phyloP scores from a whole-genome alignment of 2,329 filamentous ascomycete genomes.

The Aspergillus aculeatinus region DNA sequence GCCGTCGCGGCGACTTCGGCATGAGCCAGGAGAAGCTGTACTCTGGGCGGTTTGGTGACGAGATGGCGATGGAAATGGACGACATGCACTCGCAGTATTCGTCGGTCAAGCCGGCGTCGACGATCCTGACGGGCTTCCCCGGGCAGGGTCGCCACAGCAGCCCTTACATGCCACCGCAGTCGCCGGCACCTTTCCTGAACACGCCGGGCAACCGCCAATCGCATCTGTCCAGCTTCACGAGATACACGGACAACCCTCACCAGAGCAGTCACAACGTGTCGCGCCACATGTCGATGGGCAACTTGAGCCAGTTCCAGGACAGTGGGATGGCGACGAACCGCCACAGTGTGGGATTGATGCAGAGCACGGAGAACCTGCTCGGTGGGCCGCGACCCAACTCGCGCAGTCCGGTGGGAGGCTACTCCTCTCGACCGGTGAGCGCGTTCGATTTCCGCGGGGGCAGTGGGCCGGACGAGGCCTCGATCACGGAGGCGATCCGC shows the following conservation, averaged over 20 bases:
- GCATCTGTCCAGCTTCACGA: slow-evolving; percentile 67
- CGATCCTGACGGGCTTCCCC: slow-evolving; percentile 81
- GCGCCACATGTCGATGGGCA: slow-evolving; percentile 62
- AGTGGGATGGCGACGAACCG: slow-evolving; percentile 36
- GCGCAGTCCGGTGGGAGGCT: slow-evolving; percentile 51
- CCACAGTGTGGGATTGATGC: slow-evolving; percentile 44
- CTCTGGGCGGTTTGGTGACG: slow-evolving; percentile 67
- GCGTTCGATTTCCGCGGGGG: slow-evolving; percentile 59
- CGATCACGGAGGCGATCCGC: slow-evolving; percentile 82
- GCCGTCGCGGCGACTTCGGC: slow-evolving; percentile 70
- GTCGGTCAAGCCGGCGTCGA: slow-evolving; percentile 80
- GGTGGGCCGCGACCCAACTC: slow-evolving; percentile 37
- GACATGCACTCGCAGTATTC: slow-evolving; percentile 97
- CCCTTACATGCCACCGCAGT: slow-evolving; percentile 79
- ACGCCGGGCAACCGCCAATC: slow-evolving; percentile 56
- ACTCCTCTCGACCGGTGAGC: slow-evolving; percentile 52
- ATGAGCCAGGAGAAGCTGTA: slow-evolving; percentile 62
- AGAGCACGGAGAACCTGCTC: slow-evolving; percentile 47
- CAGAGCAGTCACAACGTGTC: slow-evolving; percentile 37
- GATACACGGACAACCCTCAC: slow-evolving; percentile 63
- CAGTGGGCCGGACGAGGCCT: slow-evolving; percentile 70
- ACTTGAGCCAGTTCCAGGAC: slow-evolving; percentile 50
- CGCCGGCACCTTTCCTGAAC: slow-evolving; percentile 69
- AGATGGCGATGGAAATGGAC: slow-evolving; percentile 85
- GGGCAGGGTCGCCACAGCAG: slow-evolving; percentile 55